Conservation (phyloP, 2,329 filamentous ascomycete genomes). For the Arthrinium puccinioides region DNA sequence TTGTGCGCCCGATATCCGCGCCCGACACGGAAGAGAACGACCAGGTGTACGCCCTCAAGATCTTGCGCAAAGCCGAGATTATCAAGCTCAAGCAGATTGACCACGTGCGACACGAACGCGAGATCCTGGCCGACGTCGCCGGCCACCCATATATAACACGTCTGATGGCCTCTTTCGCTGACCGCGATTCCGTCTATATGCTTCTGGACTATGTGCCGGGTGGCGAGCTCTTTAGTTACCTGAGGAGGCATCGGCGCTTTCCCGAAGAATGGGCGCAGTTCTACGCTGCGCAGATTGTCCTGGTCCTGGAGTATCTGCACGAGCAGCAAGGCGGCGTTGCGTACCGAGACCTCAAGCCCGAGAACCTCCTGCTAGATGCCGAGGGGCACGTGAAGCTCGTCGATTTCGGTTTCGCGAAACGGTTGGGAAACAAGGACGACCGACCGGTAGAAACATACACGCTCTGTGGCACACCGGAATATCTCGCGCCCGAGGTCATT, state of each 20-base stretch:
- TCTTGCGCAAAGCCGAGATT: slow-evolving; percentile 63
- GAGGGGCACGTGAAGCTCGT: slow-evolving; percentile 77
- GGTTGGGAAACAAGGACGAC: slow-evolving; percentile 51
- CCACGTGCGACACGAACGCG: slow-evolving; percentile 77
- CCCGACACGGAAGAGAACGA: slow-evolving; percentile 44
- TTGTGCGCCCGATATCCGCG: slow-evolving; percentile 58
- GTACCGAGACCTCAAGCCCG: slow-evolving; percentile 76
- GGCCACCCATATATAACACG: slow-evolving; percentile 80
- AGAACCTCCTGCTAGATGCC: slow-evolving; percentile 72
- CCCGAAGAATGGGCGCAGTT: slow-evolving; percentile 72
- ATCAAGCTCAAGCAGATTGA: slow-evolving; percentile 81
- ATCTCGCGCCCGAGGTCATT: slow-evolving; percentile 78
- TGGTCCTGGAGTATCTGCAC: slow-evolving; percentile 75
- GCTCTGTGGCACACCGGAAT: slow-evolving; percentile 76
- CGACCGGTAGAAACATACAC: slow-evolving; percentile 67
- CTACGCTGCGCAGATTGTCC: slow-evolving; percentile 77
- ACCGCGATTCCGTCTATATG: slow-evolving; percentile 73
- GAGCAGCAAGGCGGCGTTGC: slow-evolving; percentile 71
- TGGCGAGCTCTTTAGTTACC: slow-evolving; percentile 78
- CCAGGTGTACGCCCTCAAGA: slow-evolving; percentile 76
- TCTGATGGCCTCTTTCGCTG: slow-evolving; percentile 71
- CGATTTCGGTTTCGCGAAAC: slow-evolving; percentile 81
- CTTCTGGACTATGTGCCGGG: slow-evolving; percentile 78
- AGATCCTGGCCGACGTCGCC: slow-evolving; percentile 68
- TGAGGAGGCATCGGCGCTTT: slow-evolving; percentile 70